Evolutionary conservation across 495 filamentous ascomycete species (phyloP), one percentile per base, ranked within the genome.

Genomic region (Collariella sp.): DNA sequence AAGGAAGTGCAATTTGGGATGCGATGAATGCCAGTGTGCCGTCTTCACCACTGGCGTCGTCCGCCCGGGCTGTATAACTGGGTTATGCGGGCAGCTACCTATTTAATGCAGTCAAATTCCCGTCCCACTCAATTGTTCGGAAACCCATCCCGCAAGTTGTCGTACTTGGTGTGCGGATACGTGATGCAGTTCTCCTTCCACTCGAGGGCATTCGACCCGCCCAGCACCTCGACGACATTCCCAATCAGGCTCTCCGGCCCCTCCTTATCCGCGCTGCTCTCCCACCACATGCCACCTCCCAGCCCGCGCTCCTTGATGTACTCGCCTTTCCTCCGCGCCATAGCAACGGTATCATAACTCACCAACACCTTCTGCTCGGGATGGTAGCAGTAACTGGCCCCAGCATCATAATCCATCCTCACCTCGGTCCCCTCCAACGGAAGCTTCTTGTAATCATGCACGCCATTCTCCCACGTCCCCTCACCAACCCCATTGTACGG

Each of bases 211-310:
- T 55, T 57, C n/a, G 63, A 66, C 5, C 81, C 83, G 23, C 84
- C 74, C 1, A 81, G 46, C 6, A 68, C 71, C 10, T 78, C 76
- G 11, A 88, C 83, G 43, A 87, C 85, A 42, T 77, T 83, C 12
- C 72, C 77, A 50, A 94, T 87, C 69, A 93, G 59, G 63, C 87
- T 89, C 45, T 82, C 77, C 5, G 75, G 68, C 0, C 80, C 81
- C 2, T 61, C 63, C 68, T 84, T 87, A 67, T 96, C 91, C 5
- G 78, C 84, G 67, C 83, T 90, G 60, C 83, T 86, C 72, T 97
- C 91, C 91, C 91, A 97, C 90, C 89, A 96, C 91, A 96, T 97
- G 13, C 76, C 87, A 18, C 91, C 90, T 1, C 88, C 90, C 5
- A 96, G 74, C 2, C 80, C 76, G 40, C 77, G 71, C 12, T 76